phyloP scores from a whole-genome alignment of 108 stramenopile genomes.

The Mayamaea pseudoterrestris region DNA sequence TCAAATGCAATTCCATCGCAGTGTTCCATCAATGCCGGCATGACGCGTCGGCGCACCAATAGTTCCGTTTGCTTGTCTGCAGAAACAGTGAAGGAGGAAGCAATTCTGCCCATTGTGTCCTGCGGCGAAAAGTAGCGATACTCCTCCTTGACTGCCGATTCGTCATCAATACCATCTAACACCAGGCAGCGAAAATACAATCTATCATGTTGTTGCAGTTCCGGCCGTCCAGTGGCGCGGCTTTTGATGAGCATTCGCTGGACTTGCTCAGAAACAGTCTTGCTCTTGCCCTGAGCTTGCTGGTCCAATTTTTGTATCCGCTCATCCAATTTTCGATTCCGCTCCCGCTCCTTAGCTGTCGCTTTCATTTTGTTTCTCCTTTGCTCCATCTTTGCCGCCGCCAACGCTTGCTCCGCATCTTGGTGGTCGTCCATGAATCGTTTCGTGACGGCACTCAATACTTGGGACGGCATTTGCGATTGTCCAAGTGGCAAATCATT shows the following conservation, averaged over 20 bases:
- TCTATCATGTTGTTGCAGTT: constrained; percentile 49
- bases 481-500: neutral
- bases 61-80: neutral
- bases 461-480: constrained; percentile 45
- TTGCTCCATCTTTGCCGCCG: neutral
- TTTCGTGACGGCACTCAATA: constrained; percentile 35
- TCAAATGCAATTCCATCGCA: neutral
- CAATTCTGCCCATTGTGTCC: constrained; percentile 31
- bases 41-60: neutral
- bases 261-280: constrained; percentile 51
- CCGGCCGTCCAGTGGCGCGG: constrained; percentile 43
- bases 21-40: constrained; percentile 1
- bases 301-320: constrained; percentile 30
- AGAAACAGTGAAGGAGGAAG: constrained; percentile 6
- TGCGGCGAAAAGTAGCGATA: constrained; percentile 40
- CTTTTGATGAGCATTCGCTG: constrained; percentile 59
- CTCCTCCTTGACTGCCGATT: constrained; percentile 10
- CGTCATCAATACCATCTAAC: constrained; percentile 15
- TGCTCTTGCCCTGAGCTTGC: constrained; percentile 21
- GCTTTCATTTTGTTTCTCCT: constrained; percentile 10
- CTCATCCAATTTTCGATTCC: constrained; percentile 29
- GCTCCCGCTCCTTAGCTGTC: constrained; percentile 17
- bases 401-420: neutral
- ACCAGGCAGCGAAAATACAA: constrained; percentile 34
- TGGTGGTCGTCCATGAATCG: constrained; percentile 24